These are phyloP conservation scores for Phalaenopsis equestris DNA, from an alignment of 106 monocot species.

Conservation along the genomic window DNA sequence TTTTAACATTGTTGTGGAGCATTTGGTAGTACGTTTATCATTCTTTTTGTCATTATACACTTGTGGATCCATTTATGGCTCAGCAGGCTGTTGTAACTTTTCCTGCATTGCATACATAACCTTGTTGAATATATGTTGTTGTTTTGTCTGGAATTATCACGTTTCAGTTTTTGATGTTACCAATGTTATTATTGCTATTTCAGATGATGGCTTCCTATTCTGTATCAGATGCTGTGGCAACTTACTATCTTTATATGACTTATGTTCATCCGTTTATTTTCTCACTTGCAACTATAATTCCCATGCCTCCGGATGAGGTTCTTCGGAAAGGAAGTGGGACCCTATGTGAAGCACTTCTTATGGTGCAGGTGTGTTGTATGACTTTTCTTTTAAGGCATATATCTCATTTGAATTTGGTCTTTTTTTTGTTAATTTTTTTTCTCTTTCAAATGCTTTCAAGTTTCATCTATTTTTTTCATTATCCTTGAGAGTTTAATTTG, in stretches of 20 bases:
- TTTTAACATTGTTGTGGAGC: neutral
- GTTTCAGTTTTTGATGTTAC: slow-evolving; percentile 6
- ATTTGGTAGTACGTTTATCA: neutral
- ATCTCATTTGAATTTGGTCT: neutral
- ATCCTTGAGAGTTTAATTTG: neutral
- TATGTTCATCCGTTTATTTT: slow-evolving; percentile 99
- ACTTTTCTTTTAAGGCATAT: neutral
- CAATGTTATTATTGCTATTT: slow-evolving; percentile 9
- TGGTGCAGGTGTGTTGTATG: slow-evolving; percentile 71
- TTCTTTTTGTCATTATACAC: neutral
- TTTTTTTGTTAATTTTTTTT: neutral
- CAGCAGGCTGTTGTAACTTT: neutral
- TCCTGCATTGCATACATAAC: neutral
- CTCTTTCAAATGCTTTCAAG: neutral
- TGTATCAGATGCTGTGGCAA: slow-evolving; percentile 98
- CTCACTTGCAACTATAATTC: slow-evolving; percentile 98
- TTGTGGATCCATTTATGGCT: neutral
- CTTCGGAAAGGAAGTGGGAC: slow-evolving; percentile 97
- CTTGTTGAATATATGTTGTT: neutral
- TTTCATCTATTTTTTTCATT: neutral
- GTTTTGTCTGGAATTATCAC: neutral
- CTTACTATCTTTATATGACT: slow-evolving; percentile 96
- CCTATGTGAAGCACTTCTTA: slow-evolving; percentile 99
- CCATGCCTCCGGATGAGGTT: slow-evolving; percentile 97
- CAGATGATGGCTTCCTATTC: slow-evolving; percentile 99